Percentiles rank a stretch among this genome's conserved stretches.
These are phyloP conservation scores for Sphaerulina musiva DNA, from an alignment of 2,329 filamentous ascomycete genomes.

Conservation along the genomic window DNA sequence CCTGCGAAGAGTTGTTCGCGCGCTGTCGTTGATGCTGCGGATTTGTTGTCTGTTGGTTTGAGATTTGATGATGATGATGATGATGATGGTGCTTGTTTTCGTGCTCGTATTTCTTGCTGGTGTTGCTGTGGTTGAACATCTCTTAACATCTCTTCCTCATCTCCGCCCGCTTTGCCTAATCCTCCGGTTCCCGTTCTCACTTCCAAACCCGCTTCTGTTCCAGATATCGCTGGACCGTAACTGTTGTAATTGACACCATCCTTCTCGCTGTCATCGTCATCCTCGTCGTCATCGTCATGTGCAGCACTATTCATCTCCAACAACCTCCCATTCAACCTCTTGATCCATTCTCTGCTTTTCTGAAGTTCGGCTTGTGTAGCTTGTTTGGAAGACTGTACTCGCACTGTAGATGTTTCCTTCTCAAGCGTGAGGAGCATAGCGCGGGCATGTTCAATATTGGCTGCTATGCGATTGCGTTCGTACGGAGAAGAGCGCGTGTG, in stretches of 20 bases:
- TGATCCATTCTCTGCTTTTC: slow-evolving; percentile 59
- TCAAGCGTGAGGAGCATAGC: slow-evolving; percentile 63
- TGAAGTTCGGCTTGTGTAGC: slow-evolving; percentile 59
- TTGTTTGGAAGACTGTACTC: slow-evolving; percentile 52
- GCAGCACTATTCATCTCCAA: slow-evolving; percentile 60
- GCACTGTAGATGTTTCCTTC: slow-evolving; percentile 57
- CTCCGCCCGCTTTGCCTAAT: background rate
- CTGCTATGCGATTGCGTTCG: slow-evolving; percentile 56
- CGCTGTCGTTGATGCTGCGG: slow-evolving; percentile 32
- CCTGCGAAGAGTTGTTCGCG: slow-evolving; percentile 35
- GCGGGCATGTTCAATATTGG: slow-evolving; percentile 66
- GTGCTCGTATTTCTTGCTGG: slow-evolving; percentile 24
- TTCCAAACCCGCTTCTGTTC: slow-evolving; percentile 27
- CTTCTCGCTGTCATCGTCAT: slow-evolving; percentile 35
- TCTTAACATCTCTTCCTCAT: background rate
- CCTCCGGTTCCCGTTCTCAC: slow-evolving; percentile 4
- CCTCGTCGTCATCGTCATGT: slow-evolving; percentile 37
- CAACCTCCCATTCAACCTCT: slow-evolving; percentile 59
- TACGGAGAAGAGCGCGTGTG: slow-evolving; percentile 51
- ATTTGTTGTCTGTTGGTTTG: slow-evolving; percentile 24
- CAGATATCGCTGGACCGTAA: slow-evolving; percentile 37
- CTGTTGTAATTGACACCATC: slow-evolving; percentile 36
- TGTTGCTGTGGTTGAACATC: slow-evolving; percentile 8
- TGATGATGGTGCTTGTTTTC: slow-evolving; percentile 15
- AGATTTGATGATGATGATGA: slow-evolving; percentile 3